Evolutionary conservation across 2,329 filamentous ascomycete genomes (phyloP).

Genomic region (Achaetomium macrosporum): DNA sequence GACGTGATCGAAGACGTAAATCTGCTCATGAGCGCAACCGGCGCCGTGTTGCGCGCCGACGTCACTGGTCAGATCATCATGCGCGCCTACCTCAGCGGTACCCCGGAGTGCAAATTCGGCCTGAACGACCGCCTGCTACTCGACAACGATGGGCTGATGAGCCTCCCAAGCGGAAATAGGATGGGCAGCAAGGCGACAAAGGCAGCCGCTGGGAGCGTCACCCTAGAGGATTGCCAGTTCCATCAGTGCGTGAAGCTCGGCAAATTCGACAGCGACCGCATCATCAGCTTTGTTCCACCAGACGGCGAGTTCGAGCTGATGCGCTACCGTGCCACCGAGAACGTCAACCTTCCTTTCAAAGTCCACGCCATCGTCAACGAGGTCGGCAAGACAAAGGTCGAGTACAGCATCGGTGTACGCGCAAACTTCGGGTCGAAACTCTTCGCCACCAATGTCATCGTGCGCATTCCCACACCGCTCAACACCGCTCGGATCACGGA

Average conservation of each 20-base stretch:
- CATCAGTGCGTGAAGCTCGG: conserved; percentile 98
- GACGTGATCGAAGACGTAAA: conserved; percentile 99
- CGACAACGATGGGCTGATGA: conserved; percentile 65
- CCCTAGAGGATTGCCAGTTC: conserved; percentile 96
- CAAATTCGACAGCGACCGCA: conserved; percentile 92
- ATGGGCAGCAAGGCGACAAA: conserved; percentile 85
- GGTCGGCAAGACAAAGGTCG: conserved; percentile 92
- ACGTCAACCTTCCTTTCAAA: conserved; percentile 97
- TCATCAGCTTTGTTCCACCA: conserved; percentile 93
- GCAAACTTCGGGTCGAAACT: conserved; percentile 95
- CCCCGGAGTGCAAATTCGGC: conserved; percentile 97
- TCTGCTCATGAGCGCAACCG: conserved; percentile 96
- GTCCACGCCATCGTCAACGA: conserved; percentile 98
- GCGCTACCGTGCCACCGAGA: conserved; percentile 96
- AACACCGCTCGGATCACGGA: conserved; percentile 94
- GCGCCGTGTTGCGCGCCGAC: conserved; percentile 88
- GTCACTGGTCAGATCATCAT: conserved; percentile 98
- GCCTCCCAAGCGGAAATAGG: conserved; percentile 66
- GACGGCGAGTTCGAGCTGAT: conserved; percentile 98
- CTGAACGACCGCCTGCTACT: conserved; percentile 91
- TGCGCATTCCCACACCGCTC: conserved; percentile 89
- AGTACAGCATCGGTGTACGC: conserved; percentile 96
- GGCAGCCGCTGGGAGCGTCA: conserved; percentile 90
- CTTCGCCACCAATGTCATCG: conserved; percentile 92
- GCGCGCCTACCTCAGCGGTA: conserved; percentile 94